phyloP scores from a whole-genome alignment of 306 rosid genomes.

The Lathyrus tuberosus region DNA sequence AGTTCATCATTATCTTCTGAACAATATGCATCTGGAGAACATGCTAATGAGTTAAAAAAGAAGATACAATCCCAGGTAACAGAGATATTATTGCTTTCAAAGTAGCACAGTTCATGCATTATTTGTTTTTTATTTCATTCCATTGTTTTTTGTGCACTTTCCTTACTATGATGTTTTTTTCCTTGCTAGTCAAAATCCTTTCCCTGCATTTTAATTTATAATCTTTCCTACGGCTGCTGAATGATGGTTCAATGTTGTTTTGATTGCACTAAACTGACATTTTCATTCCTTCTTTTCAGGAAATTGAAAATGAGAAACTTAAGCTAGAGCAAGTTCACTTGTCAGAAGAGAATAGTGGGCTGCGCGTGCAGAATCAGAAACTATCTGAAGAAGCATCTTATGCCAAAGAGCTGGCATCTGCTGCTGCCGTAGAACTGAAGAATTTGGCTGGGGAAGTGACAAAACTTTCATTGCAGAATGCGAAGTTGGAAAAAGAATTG shows the following conservation, averaged over 20 bases:
- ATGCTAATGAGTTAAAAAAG: conserved; percentile 70
- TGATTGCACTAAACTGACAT: conserved; percentile 28
- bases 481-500: conserved; percentile 87
- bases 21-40: conserved; percentile 54
- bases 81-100: conserved; percentile 17
- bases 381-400: conserved; percentile 97
- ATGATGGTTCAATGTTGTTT: conserved; percentile 5
- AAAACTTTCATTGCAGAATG: conserved; percentile 81
- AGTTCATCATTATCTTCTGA: conserved; percentile 53
- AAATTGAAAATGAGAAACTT: conserved; percentile 85
- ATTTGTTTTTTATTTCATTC: neutral
- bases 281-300: conserved; percentile 52
- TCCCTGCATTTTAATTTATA: conserved; percentile 1
- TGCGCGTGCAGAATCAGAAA: conserved; percentile 92
- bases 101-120: conserved; percentile 29
- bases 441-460: conserved; percentile 99
- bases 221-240: conserved; percentile 1
- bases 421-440: conserved; percentile 97
- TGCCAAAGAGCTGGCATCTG: conserved; percentile 97
- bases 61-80: conserved; percentile 88
- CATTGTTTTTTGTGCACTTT: conserved; percentile 1
- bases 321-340: conserved; percentile 83
- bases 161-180: neutral
- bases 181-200: conserved; percentile 23
- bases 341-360: conserved; percentile 93